Percentiles rank a stretch among this genome's conserved stretches.
Evolutionary conservation across 306 rosid species (phyloP).

Genomic region (Vigna nakashimae): DNA sequence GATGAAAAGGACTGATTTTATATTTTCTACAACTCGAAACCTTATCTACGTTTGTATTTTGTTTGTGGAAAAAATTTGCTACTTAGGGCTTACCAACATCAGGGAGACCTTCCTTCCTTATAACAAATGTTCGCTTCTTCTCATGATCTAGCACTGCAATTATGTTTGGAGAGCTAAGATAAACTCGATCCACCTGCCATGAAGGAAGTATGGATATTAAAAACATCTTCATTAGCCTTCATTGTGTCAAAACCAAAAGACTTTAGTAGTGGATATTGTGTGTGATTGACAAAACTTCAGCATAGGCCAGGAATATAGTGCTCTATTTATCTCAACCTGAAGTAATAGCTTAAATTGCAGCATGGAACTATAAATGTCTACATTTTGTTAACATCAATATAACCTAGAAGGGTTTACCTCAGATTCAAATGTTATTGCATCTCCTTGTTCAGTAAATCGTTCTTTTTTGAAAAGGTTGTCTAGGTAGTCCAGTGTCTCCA

Average conservation of each 20-base stretch:
- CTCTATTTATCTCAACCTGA: neutral
- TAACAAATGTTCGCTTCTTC: constrained; percentile 77
- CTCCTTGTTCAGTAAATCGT: constrained; percentile 97
- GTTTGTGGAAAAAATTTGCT: neutral
- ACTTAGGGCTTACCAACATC: constrained; percentile 77
- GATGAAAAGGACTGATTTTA: neutral
- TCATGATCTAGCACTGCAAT: constrained; percentile 91
- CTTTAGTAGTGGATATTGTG: neutral
- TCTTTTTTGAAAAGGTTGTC: constrained; percentile 82
- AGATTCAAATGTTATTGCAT: constrained; percentile 87
- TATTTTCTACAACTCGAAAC: neutral
- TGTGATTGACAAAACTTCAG: constrained; percentile 22
- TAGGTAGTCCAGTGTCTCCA: constrained; percentile 89
- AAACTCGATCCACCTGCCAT: constrained; percentile 88
- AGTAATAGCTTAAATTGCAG: constrained; percentile 18
- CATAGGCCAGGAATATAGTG: constrained; percentile 6
- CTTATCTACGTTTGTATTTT: neutral
- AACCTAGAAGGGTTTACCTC: constrained; percentile 61
- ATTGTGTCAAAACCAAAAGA: constrained; percentile 1
- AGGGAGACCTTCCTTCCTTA: constrained; percentile 94
- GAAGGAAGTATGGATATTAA: constrained; percentile 6
- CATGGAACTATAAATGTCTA: constrained; percentile 5
- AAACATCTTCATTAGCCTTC: constrained; percentile 13
- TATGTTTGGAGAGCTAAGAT: constrained; percentile 76
- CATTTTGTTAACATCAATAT: neutral